phyloP scores from a whole-genome alignment of 306 rosid genomes.

The Neltuma alba region DNA sequence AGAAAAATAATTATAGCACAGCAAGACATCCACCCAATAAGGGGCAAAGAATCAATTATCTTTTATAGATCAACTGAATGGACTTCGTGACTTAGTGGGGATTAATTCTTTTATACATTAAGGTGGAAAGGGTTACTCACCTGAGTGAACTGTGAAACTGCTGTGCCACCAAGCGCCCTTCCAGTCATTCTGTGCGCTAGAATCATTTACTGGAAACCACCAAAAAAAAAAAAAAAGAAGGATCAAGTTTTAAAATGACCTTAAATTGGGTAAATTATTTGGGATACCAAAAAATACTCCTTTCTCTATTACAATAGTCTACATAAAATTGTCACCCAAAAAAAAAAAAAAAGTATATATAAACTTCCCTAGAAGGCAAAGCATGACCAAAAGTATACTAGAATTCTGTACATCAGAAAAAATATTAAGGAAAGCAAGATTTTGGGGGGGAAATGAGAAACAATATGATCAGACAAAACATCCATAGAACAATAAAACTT shows the following conservation, averaged over 20 bases:
- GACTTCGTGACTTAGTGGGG: slow-evolving; percentile 33
- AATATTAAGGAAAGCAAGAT: slow-evolving; percentile 18
- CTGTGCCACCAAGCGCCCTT: slow-evolving; percentile 99
- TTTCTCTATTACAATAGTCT: not conserved
- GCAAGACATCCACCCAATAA: not conserved
- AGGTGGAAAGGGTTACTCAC: slow-evolving; percentile 47
- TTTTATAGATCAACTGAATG: slow-evolving; percentile 16
- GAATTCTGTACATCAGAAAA: slow-evolving; percentile 26
- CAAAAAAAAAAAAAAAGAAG: slow-evolving; percentile 38
- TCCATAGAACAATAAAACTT: slow-evolving; percentile 12
- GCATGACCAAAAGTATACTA: not conserved
- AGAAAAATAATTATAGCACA: not conserved
- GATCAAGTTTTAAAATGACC: slow-evolving; percentile 27
- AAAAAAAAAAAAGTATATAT: not conserved
- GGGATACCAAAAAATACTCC: not conserved
- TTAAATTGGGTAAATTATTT: not conserved
- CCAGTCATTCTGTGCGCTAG: slow-evolving; percentile 93
- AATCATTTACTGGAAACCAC: slow-evolving; percentile 84
- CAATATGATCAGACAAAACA: slow-evolving; percentile 7
- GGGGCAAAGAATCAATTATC: not conserved
- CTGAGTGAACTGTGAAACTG: slow-evolving; percentile 77
- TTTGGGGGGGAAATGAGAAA: slow-evolving; percentile 31
- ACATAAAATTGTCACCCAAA: no score
- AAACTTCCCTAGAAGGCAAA: not conserved
- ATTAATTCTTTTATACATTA: slow-evolving; percentile 20